Evolutionary conservation across 2,329 filamentous ascomycete species (phyloP).

Genomic region (Phialophora expanda): DNA sequence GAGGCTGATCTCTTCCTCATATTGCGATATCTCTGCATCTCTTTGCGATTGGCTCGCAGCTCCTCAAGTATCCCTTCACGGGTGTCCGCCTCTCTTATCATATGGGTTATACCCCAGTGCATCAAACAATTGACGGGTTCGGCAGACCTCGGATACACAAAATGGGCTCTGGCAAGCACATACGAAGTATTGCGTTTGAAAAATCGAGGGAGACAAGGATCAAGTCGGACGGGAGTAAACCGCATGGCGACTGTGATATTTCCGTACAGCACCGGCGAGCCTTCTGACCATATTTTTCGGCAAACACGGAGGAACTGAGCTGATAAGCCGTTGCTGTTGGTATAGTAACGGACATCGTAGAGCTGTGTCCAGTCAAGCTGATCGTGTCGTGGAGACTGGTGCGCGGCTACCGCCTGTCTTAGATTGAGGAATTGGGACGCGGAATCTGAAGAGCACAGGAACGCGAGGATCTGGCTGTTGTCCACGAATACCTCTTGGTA

Average conservation of each 20-base stretch:
- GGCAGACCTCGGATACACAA: constrained; percentile 2
- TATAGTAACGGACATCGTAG: constrained; percentile 18
- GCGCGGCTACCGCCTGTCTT: constrained; percentile 5
- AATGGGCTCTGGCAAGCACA: constrained; percentile 18
- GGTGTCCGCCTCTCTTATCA: background rate
- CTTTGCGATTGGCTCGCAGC: background rate
- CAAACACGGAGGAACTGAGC: constrained; percentile 31
- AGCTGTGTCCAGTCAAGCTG: constrained; percentile 16
- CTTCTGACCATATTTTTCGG: constrained; percentile 25
- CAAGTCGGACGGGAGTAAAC: background rate
- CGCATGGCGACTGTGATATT: constrained; percentile 26
- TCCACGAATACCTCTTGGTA: constrained; percentile 28
- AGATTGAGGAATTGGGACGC: constrained; percentile 4
- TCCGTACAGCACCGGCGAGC: constrained; percentile 22
- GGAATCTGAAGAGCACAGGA: constrained; percentile 26
- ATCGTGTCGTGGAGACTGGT: background rate
- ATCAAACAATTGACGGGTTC: background rate
- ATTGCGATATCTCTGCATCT: background rate
- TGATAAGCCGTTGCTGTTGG: constrained; percentile 21
- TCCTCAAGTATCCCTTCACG: background rate
- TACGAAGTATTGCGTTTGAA: constrained; percentile 20
- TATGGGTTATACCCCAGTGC: background rate
- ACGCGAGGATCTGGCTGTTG: constrained; percentile 20
- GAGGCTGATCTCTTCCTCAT: background rate
- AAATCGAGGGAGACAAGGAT: constrained; percentile 14